Base-by-base conservation (phyloP, 352 stramenopile species). In the Phytophthora agathidicida region DNA sequence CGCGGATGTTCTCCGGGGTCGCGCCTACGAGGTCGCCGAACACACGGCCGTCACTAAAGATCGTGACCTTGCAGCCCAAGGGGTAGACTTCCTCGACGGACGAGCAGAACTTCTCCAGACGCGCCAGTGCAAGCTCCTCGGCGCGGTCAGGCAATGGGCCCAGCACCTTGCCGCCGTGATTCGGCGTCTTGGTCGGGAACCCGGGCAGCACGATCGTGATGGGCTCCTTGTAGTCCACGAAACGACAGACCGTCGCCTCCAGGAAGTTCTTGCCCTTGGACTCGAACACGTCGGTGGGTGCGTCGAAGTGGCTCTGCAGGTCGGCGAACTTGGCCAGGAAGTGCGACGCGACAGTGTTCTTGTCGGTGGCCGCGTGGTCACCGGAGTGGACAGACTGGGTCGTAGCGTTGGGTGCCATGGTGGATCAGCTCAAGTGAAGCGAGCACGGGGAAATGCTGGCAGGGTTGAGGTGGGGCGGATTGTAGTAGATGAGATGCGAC, bases 11-110 rank as follows among this genome's bases (percentile, higher is more conserved):
- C 28, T 43, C 37, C 38, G 57, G 30, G 27, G 44, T 3, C 35
- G 33, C 55, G 5, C 55, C 55, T 14, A 64, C 35, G 5, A 64
- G 45, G 11, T 64, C 55, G 3, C 48, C 48, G 22, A 64, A 64
- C 28, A 64, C 55, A n/a, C 55, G 55, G 1, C 55, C 55, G 17
- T 57, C 55, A 16, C 55, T 64, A 23, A 64, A 64, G 37, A 64
- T 57, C n/a, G 48, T 55, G 28, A 64, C 39, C 28, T 57, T 57
- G 43, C 55, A 64, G 17, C 55, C 55, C 6, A 48, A 26, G 5
- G 55, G 16, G 35, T 64, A 64, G 13, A 53, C 45, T 45, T 64
- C 55, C 45, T 64, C 56, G 37, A 65, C 41, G 23, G 48, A 56
- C 16, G 24, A 7, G 46, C 56, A 65, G 31, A 65, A 59, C 11